Conservation (phyloP, 805 yeast species). For the Torulaspora franciscae region DNA sequence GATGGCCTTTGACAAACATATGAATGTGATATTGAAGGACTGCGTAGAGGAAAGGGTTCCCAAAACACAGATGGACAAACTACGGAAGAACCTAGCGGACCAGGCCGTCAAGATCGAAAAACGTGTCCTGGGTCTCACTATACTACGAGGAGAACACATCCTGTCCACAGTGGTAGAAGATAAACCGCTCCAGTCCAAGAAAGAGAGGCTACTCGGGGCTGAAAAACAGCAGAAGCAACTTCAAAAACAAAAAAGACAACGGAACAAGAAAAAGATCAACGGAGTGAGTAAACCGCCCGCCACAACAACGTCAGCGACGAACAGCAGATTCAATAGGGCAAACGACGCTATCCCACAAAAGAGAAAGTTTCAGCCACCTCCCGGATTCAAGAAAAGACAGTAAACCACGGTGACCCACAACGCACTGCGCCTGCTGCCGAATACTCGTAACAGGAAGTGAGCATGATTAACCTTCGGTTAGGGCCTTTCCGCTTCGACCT, state of each 20-base stretch:
- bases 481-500: too few relatives aligned
- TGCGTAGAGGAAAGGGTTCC: slow-evolving; percentile 79
- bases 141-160: slow-evolving; percentile 84
- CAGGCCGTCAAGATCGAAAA: slow-evolving; percentile 54
- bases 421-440: not conserved
- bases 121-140: slow-evolving; percentile 72
- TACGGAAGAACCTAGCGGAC: slow-evolving; percentile 24
- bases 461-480: too few relatives aligned
- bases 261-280: slow-evolving; percentile 5
- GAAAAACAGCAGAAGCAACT: slow-evolving; percentile 35
- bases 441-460: not conserved
- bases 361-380: slow-evolving; percentile 45
- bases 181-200: slow-evolving; percentile 49
- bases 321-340: slow-evolving; percentile 10
- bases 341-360: slow-evolving; percentile 30
- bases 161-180: slow-evolving; percentile 57
- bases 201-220: slow-evolving; percentile 33
- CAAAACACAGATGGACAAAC: slow-evolving; percentile 44
- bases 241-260: slow-evolving; percentile 34
- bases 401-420: not conserved
- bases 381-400: slow-evolving; percentile 36
- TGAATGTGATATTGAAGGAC: slow-evolving; percentile 80
- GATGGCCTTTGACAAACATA: slow-evolving; percentile 81
- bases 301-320: not conserved
- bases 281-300: slow-evolving; percentile 4